A percentile compares a stretch with the other conserved stretches of the same genome.
phyloP scores from a whole-genome alignment of 2,329 filamentous ascomycete species.

The Cercospora sp. region DNA sequence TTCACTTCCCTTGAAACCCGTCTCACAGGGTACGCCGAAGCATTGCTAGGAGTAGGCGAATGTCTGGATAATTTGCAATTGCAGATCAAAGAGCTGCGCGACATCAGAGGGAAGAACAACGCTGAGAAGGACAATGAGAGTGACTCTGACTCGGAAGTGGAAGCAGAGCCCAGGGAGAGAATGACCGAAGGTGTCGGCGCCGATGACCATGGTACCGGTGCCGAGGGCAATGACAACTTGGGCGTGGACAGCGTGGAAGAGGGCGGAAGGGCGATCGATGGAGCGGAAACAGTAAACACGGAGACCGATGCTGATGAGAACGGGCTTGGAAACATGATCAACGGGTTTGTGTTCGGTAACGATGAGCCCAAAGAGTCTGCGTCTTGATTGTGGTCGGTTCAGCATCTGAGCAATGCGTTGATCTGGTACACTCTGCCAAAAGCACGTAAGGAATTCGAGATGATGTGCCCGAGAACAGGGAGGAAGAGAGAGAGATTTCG shows the following conservation, averaged over 20 bases:
- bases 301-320: neutral
- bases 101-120: too few relatives aligned
- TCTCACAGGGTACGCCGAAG: neutral
- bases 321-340: constrained; percentile 1
- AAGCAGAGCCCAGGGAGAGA: neutral
- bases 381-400: neutral
- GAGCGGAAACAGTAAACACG: neutral
- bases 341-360: neutral
- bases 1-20: neutral
- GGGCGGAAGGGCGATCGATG: neutral
- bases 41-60: neutral
- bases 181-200: neutral
- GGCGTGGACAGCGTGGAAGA: neutral
- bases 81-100: neutral
- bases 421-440: neutral
- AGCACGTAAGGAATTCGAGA: neutral
- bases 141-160: neutral
- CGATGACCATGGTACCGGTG: neutral
- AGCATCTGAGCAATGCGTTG: neutral
- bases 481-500: neutral
- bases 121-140: too few relatives aligned
- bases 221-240: neutral
- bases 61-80: constrained; percentile 3
- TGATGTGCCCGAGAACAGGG: neutral
- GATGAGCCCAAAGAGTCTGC: neutral